A percentile compares a stretch with the other conserved stretches of the same genome.
Evolutionary conservation across 108 stramenopile species (phyloP).

Genomic region (Cyclotella atomus): DNA sequence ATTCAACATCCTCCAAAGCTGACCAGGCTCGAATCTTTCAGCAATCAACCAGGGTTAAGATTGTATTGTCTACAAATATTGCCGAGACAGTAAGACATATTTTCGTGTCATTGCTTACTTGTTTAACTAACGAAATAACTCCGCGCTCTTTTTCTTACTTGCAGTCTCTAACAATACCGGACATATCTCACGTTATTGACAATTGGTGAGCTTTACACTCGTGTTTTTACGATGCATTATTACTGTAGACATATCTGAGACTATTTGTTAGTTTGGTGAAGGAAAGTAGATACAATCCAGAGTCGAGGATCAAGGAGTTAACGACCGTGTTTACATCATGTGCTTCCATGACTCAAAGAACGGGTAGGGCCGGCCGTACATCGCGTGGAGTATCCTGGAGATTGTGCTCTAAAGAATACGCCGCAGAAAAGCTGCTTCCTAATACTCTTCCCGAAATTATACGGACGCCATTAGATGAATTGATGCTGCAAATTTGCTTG

Average conservation of each 20-base stretch:
- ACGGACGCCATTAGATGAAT: slow-evolving; percentile 87
- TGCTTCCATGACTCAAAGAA: slow-evolving; percentile 78
- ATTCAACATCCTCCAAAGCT: slow-evolving; percentile 67
- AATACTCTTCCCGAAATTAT: slow-evolving; percentile 86
- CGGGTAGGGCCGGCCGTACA: slow-evolving; percentile 92
- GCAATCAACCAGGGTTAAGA: slow-evolving; percentile 59
- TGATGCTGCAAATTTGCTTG: slow-evolving; percentile 72
- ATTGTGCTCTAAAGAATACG: slow-evolving; percentile 63
- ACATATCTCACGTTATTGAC: slow-evolving; percentile 76
- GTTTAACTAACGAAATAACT: slow-evolving; percentile 53
- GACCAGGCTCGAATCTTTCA: slow-evolving; percentile 78
- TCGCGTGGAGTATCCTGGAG: slow-evolving; percentile 79
- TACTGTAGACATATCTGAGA: no score
- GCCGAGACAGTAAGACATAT: slow-evolving; percentile 62
- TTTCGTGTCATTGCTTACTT: neutral
- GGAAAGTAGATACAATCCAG: slow-evolving; percentile 78
- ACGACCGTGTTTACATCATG: slow-evolving; percentile 67
- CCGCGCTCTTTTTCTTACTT: slow-evolving; percentile 15
- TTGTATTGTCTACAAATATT: slow-evolving; percentile 89
- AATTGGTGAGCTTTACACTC: slow-evolving; percentile 42
- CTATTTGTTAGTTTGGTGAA: slow-evolving; percentile 65
- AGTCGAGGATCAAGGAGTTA: slow-evolving; percentile 69
- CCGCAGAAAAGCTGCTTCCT: slow-evolving; percentile 40
- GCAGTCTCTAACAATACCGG: slow-evolving; percentile 65
- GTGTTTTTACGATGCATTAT: no score